phyloP scores from a whole-genome alignment of 176 grass and related monocot species.

The Thinopyrum elongatum region DNA sequence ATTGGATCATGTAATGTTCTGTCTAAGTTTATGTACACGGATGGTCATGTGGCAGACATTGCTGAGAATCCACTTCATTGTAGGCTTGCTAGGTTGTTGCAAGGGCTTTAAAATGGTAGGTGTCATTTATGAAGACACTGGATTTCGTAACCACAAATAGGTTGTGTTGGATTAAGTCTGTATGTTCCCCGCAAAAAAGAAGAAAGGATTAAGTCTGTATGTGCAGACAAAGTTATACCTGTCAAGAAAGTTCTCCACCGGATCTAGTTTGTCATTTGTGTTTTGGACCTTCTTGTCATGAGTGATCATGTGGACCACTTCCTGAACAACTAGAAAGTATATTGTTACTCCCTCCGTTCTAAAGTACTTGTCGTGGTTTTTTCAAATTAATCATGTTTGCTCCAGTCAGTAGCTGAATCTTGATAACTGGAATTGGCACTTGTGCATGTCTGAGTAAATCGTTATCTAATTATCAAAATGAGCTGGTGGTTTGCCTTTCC shows the following conservation, averaged over 20 bases:
- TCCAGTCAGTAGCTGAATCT: not conserved
- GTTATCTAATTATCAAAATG: conserved; percentile 6
- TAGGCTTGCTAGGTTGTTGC: not conserved
- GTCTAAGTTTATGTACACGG: not conserved
- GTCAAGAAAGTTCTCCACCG: not conserved
- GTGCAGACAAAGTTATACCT: not conserved
- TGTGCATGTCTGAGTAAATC: not conserved
- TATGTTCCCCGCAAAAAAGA: not conserved
- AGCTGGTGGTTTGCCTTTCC: not conserved
- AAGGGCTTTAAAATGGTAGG: not conserved
- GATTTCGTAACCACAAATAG: conserved; percentile 9
- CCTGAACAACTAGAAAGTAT: conserved; percentile 5
- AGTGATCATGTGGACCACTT: not conserved
- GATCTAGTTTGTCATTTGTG: not conserved
- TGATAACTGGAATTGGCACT: not conserved
- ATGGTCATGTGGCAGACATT: not conserved
- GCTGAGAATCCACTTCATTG: not conserved
- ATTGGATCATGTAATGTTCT: not conserved
- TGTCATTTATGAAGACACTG: not conserved
- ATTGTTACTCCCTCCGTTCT: not conserved
- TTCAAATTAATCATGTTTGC: too few relatives aligned
- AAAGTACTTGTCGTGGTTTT: too few relatives aligned
- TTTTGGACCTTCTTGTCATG: not conserved
- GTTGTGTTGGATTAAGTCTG: not conserved
- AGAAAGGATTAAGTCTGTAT: not conserved